Evolutionary conservation across 2,329 filamentous ascomycete genomes (phyloP).

Genomic region (Orbilia ellipsospora): DNA sequence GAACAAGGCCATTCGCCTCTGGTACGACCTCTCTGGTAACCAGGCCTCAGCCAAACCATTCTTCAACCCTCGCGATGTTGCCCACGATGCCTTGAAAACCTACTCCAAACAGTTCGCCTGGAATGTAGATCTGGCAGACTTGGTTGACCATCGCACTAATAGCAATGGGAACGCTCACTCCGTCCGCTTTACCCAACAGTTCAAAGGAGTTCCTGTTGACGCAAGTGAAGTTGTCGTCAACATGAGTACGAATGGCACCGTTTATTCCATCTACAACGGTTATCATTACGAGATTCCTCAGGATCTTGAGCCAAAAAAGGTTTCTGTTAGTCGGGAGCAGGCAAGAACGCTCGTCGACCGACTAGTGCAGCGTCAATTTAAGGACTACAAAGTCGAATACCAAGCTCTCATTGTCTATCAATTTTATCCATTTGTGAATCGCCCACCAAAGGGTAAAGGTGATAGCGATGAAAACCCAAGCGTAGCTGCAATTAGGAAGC

Average conservation of each 20-base stretch:
- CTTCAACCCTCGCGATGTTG: constrained; percentile 15
- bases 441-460: constrained; percentile 5
- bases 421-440: constrained; percentile 10
- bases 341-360: constrained; percentile 10
- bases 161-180: constrained; percentile 11
- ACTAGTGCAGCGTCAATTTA: neutral
- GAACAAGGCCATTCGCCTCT: constrained; percentile 9
- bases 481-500: neutral
- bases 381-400: constrained; percentile 8
- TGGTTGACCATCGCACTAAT: constrained; percentile 16
- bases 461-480: neutral
- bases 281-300: constrained; percentile 13
- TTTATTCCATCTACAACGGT: constrained; percentile 13
- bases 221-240: constrained; percentile 18
- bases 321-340: constrained; percentile 3
- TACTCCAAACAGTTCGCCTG: constrained; percentile 21
- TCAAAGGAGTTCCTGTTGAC: constrained; percentile 14
- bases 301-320: constrained; percentile 12
- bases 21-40: constrained; percentile 15
- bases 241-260: neutral
- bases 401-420: constrained; percentile 17
- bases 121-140: constrained; percentile 16
- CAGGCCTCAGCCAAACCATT: constrained; percentile 11
- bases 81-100: constrained; percentile 16
- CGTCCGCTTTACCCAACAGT: constrained; percentile 14